These are phyloP conservation scores for Cardamine resedifolia DNA, from an alignment of 345 rosid species.

Conservation along the genomic window DNA sequence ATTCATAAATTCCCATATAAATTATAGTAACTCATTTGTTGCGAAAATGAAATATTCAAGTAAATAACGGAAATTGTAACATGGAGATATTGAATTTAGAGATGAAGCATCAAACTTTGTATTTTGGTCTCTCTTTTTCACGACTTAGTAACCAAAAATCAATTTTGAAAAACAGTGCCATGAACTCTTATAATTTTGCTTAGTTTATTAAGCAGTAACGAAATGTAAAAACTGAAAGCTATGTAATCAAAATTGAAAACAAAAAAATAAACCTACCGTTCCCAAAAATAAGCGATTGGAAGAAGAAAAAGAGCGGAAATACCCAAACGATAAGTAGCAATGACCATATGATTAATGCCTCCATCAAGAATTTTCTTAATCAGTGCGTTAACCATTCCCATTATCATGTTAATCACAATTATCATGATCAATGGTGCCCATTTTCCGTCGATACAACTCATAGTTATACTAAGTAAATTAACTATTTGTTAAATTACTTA, in stretches of 20 bases:
- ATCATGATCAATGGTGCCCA: slow-evolving; percentile 50
- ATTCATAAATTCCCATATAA: too few relatives aligned
- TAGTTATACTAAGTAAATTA: slow-evolving; percentile 1
- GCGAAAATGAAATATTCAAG: neutral
- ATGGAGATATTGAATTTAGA: neutral
- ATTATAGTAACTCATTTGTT: too few relatives aligned
- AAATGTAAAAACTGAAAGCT: neutral
- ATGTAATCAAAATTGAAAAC: neutral
- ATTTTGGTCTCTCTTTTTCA: neutral
- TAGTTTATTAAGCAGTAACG: neutral
- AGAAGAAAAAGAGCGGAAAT: slow-evolving; percentile 50
- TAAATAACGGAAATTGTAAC: neutral
- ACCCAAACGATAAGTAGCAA: slow-evolving; percentile 55
- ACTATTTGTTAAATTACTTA: neutral
- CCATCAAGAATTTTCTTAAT: slow-evolving; percentile 56
- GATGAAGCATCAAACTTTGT: neutral
- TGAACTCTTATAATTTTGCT: neutral
- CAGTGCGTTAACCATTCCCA: slow-evolving; percentile 47
- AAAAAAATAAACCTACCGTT: slow-evolving; percentile 38
- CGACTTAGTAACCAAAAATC: neutral
- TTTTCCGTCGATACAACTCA: slow-evolving; percentile 28
- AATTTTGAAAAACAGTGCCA: neutral
- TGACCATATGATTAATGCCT: slow-evolving; percentile 54
- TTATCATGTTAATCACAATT: slow-evolving; percentile 33
- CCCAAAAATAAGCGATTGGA: slow-evolving; percentile 55